A percentile compares a stretch with the other conserved stretches of the same genome.
Conservation (phyloP, 1,284 basidiomycete genomes). For the Ustilago xerochloae region DNA sequence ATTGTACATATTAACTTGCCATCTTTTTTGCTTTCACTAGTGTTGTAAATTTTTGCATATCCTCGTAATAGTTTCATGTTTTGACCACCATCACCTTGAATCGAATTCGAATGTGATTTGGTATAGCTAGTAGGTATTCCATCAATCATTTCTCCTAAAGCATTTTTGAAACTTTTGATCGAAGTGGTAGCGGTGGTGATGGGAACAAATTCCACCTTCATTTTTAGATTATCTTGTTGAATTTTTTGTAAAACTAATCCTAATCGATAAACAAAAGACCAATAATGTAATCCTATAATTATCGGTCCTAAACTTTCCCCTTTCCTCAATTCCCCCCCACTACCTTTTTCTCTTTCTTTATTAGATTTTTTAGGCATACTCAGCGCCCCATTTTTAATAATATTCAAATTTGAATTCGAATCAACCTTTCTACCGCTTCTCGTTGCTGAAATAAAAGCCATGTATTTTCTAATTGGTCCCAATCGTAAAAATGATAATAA, state of each 20-base stretch:
- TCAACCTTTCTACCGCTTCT: conserved; percentile 10
- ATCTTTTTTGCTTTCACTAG: not conserved
- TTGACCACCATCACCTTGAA: not conserved
- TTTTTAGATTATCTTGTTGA: not conserved
- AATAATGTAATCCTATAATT: conserved; percentile 35
- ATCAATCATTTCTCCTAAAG: conserved; percentile 1
- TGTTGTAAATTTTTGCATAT: conserved; percentile 14
- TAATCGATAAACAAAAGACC: conserved; percentile 39
- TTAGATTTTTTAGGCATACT: conserved; percentile 18
- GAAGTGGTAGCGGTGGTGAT: not conserved
- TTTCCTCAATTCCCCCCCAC: conserved; percentile 10
- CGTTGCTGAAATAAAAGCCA: conserved; percentile 11
- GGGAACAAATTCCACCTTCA: conserved; percentile 12
- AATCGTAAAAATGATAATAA: conserved; percentile 36
- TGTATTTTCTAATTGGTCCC: conserved; percentile 34
- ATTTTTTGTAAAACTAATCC: not conserved
- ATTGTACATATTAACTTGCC: conserved; percentile 10
- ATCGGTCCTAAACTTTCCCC: conserved; percentile 25
- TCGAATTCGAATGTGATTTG: not conserved
- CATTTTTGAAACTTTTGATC: no score
- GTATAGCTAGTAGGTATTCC: not conserved
- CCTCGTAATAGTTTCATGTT: conserved; percentile 1
- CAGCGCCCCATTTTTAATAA: conserved; percentile 20
- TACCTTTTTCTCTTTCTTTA: conserved; percentile 1
- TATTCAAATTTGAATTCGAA: conserved; percentile 5